Base-by-base conservation (phyloP, 495 filamentous ascomycete species). In the Hypoxylon subgilvum region DNA sequence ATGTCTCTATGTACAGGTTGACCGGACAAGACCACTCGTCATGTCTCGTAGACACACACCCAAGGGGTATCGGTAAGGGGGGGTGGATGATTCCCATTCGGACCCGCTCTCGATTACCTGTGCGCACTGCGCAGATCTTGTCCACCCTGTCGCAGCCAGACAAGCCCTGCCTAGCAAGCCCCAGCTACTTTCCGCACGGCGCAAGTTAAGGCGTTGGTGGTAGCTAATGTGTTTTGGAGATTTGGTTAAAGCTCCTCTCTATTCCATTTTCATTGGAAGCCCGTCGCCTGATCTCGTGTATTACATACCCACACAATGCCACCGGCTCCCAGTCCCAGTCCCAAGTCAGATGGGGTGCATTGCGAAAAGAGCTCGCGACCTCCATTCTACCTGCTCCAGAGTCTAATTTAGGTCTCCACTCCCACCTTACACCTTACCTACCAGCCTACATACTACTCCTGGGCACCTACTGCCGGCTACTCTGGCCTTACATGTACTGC, bases 381-480 rank as follows among this genome's bases (percentile, higher is more conserved):
- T 55, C 36, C 47, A 49, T 59, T 60, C 45, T 57, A 6, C 43
- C 36, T 63, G 32, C 49, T 50, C 44, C 55, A 45, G 52, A 65
- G 62, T 65, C 62, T 65, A 65, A 60, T 61, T 65, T 50, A 13
- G 50, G 62, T 58, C 56, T 65, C 62, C 62, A 65, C 62, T 65
- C 56, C 52, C 46, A 61, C 62, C 46, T 65, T 14, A 28, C 18
- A 19, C 14, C 42, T 21, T 50, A 42, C 38, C 19, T 41, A 22
- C 17, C 38, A 9, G 13, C 36, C 22, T 52, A 52, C 17, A 13
- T 10, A 39, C 32, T 27, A 27, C 23, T 27, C 4, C n/a, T 12
- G n/a, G 31, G 31, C n/a, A 5, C 31, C 7, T 34, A 30, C n/a
- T n/a, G 22, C 47, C 34, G 47, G 47, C 27, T 42, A 16, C 35